Conservation (phyloP, 179 eudicot genomes). For the Camellia oleifera region DNA sequence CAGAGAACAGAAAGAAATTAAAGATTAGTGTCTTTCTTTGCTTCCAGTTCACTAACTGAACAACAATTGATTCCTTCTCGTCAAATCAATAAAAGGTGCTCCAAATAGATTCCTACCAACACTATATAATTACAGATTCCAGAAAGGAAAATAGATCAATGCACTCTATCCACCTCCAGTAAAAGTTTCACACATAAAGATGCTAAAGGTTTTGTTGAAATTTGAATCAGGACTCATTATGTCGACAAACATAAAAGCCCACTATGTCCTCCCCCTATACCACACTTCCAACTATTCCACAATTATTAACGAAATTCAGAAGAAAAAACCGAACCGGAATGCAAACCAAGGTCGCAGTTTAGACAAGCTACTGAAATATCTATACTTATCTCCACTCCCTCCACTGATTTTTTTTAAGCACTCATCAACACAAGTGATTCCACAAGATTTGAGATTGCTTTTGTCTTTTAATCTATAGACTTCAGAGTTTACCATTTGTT, state of each 20-base stretch:
- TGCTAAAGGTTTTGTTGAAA: not conserved
- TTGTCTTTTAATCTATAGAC: not conserved
- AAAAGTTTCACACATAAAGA: not conserved
- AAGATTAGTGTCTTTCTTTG: too few relatives aligned
- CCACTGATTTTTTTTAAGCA: not conserved
- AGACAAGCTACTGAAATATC: conserved; percentile 1
- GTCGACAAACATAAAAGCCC: not conserved
- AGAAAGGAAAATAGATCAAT: not conserved
- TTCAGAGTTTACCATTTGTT: not conserved
- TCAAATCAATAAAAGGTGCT: too few relatives aligned
- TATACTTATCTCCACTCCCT: not conserved
- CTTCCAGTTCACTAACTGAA: too few relatives aligned
- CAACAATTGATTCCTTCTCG: too few relatives aligned
- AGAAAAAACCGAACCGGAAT: too few relatives aligned
- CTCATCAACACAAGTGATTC: not conserved
- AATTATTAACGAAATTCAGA: not conserved
- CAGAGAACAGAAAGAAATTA: too few relatives aligned
- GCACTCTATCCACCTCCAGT: too few relatives aligned
- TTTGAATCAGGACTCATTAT: not conserved
- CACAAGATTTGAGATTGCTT: not conserved
- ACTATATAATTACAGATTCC: not conserved
- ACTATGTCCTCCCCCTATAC: not conserved
- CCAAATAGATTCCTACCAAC: too few relatives aligned
- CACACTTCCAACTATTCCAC: not conserved
- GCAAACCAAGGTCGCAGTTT: too few relatives aligned